Evolutionary conservation across 2,329 filamentous ascomycete genomes (phyloP), one percentile per base, ranked within the genome.

Genomic region (Aspergillus pseudoviridinutans): DNA sequence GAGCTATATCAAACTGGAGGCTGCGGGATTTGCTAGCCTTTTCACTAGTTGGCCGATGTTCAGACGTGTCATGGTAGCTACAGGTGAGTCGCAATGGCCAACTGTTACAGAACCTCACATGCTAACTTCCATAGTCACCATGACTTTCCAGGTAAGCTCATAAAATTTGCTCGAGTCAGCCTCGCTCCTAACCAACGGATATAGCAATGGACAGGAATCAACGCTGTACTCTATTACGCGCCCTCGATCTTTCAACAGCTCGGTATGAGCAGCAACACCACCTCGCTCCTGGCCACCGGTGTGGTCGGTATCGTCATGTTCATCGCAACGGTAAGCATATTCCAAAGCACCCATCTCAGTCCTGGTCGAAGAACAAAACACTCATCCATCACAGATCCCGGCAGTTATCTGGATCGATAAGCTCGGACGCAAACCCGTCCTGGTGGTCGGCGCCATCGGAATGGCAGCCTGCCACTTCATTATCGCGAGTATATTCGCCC

Each of bases 391-490:
- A 46, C 54, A 63, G 53, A 68, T 72, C n/a, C 69, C 71, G 1
- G 66, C 70, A 12, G 65, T 73, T 17, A 58, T 73, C 12, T 71
- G 64, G 51, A 61, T 73, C n/a, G 70, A 73, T 51, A 66, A 64
- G 25, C 56, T 71, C 8, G 71, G 71, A 4, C 65, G 72, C 22
- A 73, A 71, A 55, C 64, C 63, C 0, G 62, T 73, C 8, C 58
- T 74, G 7, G 59, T 72, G 7, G 61, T 64, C 28, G 72, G 88
- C 10, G 87, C 86, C 1, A 76, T 89, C 12, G 87, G 86, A 7
- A 90, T 90, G 87, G 84, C 79, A 1, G 75, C 79, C 7, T 88
- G 84, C 65, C 87, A 89, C 67, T 80, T 89, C 59, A 86, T 90
- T 64, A 86, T 90, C 56, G 86, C 86, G 6, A 78, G 83, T 50